Evolutionary conservation across 345 rosid species (phyloP).

Genomic region (Anastatica hierochuntica): DNA sequence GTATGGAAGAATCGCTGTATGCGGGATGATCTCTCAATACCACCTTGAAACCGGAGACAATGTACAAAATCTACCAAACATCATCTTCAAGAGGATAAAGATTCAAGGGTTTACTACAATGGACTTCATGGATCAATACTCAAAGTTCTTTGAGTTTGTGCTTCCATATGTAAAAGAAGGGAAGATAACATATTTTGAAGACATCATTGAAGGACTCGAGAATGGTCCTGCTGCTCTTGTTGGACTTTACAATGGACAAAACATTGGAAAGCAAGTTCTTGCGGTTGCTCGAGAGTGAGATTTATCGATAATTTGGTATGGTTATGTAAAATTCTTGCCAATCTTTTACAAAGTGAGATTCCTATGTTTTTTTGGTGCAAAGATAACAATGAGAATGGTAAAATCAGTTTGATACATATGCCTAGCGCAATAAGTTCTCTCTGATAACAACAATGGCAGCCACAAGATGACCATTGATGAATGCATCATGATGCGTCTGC

Average conservation of each 20-base stretch:
- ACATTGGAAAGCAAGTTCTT: background rate
- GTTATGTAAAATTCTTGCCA: too few species aligned
- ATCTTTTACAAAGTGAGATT: too few species aligned
- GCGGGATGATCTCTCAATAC: constrained; percentile 44
- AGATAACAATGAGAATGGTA: too few species aligned
- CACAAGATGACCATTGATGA: constrained; percentile 10
- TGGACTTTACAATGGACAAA: background rate
- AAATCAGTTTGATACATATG: too few species aligned
- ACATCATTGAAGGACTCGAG: background rate
- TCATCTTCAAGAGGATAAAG: constrained; percentile 20
- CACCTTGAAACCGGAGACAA: constrained; percentile 22
- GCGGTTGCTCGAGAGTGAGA: background rate
- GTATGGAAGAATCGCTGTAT: constrained; percentile 31
- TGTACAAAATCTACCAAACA: constrained; percentile 13
- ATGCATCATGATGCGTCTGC: background rate
- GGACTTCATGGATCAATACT: constrained; percentile 22
- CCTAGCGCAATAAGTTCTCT: too few species aligned
- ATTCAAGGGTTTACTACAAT: constrained; percentile 27
- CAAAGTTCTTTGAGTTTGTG: constrained; percentile 29
- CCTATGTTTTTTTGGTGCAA: too few species aligned
- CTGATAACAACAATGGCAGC: constrained; percentile 1
- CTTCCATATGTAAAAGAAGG: constrained; percentile 28
- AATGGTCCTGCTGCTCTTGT: background rate
- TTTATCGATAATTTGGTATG: too few species aligned
- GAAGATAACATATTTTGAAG: background rate